Evolutionary conservation across 176 grass and related monocot genomes (phyloP).

Genomic region (Carex myosuroides): DNA sequence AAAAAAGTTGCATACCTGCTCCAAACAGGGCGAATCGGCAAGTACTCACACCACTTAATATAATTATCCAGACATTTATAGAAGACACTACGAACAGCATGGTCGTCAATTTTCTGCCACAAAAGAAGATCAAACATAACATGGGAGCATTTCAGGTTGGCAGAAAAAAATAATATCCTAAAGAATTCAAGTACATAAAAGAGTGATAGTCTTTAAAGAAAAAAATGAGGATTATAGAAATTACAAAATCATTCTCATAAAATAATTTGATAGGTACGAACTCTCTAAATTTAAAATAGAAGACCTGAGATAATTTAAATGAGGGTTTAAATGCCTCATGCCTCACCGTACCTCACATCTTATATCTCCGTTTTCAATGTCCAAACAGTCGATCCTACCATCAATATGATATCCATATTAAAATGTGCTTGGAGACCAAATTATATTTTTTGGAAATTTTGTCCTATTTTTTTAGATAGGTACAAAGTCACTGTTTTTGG

Average conservation of each 20-base stretch:
- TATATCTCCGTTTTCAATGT: too few species aligned
- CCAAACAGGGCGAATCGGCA: constrained; percentile 63
- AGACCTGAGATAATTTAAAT: neutral
- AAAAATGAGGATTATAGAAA: neutral
- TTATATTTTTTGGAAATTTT: too few species aligned
- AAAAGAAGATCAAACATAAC: constrained; percentile 24
- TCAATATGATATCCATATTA: too few species aligned
- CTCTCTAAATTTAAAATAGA: neutral
- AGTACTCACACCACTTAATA: constrained; percentile 87
- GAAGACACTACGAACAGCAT: constrained; percentile 69
- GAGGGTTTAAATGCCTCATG: too few species aligned
- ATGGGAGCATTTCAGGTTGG: neutral
- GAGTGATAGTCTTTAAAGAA: neutral
- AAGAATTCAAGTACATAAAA: neutral
- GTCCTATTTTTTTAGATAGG: too few species aligned
- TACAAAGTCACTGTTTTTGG: too few species aligned
- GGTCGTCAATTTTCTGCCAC: constrained; percentile 79
- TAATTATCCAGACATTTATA: constrained; percentile 85
- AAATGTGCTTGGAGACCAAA: too few species aligned
- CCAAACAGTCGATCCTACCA: too few species aligned
- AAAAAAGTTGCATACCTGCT: constrained; percentile 47
- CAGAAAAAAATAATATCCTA: neutral
- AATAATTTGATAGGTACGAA: neutral
- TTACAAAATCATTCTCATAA: neutral
- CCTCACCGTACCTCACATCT: too few species aligned